Evolutionary conservation across 805 yeast genomes (phyloP).

Genomic region (Candida vaughaniae): DNA sequence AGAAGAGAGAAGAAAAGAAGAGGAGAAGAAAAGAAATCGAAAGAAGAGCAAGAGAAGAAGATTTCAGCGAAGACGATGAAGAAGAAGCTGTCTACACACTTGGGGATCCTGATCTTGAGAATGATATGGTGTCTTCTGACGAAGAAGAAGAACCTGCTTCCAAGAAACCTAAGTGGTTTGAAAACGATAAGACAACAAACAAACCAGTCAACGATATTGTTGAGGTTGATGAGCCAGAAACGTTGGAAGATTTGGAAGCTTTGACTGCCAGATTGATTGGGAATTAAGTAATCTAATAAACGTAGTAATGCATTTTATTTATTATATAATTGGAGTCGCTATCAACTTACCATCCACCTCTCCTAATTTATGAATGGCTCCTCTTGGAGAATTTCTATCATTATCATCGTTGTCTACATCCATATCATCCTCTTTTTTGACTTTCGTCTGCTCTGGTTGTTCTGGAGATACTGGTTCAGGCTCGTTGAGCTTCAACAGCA

Average conservation of each 20-base stretch:
- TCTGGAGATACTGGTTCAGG: conserved; percentile 24
- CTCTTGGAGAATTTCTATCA: conserved; percentile 13
- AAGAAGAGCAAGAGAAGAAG: conserved; percentile 48
- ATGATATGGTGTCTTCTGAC: conserved; percentile 41
- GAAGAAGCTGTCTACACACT: conserved; percentile 24
- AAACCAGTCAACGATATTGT: conserved; percentile 40
- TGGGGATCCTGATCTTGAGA: conserved; percentile 42
- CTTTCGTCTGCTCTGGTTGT: neutral
- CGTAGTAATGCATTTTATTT: neutral
- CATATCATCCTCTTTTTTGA: conserved; percentile 22
- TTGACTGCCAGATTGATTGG: conserved; percentile 57
- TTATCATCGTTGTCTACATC: conserved; percentile 1
- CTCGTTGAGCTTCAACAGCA: conserved; percentile 46
- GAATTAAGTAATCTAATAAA: conserved; percentile 2
- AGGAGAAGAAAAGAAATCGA: conserved; percentile 82
- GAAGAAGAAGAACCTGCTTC: conserved; percentile 32
- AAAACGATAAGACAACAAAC: conserved; percentile 22
- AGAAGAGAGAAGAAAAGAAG: conserved; percentile 83
- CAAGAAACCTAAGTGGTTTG: conserved; percentile 53
- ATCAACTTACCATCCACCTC: conserved; percentile 28
- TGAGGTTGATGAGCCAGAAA: conserved; percentile 85
- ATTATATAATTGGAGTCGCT: conserved; percentile 19
- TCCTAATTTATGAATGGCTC: conserved; percentile 29
- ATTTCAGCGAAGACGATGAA: conserved; percentile 33
- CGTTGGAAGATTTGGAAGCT: conserved; percentile 92